Conservation (phyloP, 1,284 basidiomycete genomes). For the Cryptococcus sp. region DNA sequence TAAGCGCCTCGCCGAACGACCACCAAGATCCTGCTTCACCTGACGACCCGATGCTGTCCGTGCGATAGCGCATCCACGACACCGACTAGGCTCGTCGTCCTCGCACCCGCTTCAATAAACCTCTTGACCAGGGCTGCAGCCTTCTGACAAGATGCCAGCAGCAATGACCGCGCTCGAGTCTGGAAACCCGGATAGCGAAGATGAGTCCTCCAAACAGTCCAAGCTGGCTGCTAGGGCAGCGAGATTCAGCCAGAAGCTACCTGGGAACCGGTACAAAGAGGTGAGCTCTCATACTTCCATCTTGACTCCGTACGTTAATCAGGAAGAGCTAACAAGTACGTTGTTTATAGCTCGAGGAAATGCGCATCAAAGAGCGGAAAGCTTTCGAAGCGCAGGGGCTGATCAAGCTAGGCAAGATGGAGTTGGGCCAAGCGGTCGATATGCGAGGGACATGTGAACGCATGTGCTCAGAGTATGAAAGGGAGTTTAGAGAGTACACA, state of each 20-base stretch:
- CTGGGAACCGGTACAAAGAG: conserved; percentile 51
- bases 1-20: no score
- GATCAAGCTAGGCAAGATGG: conserved; percentile 81
- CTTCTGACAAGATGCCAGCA: conserved; percentile 6
- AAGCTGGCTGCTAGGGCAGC: conserved; percentile 44
- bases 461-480: conserved; percentile 94
- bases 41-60: no score
- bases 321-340: neutral
- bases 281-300: conserved; percentile 21
- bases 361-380: conserved; percentile 71
- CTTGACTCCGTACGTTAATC: neutral
- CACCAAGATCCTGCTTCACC: no score
- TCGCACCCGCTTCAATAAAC: neutral
- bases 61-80: no score
- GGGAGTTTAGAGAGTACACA: conserved; percentile 85
- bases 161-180: conserved; percentile 16
- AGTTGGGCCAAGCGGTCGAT: conserved; percentile 82
- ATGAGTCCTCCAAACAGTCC: conserved; percentile 28
- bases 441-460: conserved; percentile 87
- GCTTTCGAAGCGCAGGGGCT: conserved; percentile 78
- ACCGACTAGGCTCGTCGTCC: no score
- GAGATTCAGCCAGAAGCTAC: conserved; percentile 48
- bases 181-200: conserved; percentile 39
- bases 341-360: conserved; percentile 54
- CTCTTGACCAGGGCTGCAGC: neutral